phyloP scores from a whole-genome alignment of 805 yeast genomes.

The Kuraishia borneana region DNA sequence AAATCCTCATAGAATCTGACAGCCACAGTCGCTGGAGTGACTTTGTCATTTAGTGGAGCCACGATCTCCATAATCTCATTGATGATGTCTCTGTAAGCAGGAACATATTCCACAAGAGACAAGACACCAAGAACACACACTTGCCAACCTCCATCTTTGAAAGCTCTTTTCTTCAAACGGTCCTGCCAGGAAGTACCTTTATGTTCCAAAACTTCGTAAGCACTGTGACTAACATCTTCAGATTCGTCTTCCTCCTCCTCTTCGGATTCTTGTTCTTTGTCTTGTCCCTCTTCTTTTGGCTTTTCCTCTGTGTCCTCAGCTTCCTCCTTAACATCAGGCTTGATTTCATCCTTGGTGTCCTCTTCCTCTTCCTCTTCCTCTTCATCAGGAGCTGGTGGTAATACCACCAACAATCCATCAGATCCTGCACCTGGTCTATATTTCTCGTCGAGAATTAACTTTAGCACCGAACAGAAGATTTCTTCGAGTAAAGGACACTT shows the following conservation, averaged over 20 bases:
- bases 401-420: slow-evolving; percentile 8
- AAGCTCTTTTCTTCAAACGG: slow-evolving; percentile 59
- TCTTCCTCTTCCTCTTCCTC: slow-evolving; percentile 13
- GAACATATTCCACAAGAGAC: slow-evolving; percentile 44
- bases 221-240: slow-evolving; percentile 28
- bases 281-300: slow-evolving; percentile 12
- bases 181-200: slow-evolving; percentile 68
- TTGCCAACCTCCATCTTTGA: slow-evolving; percentile 82
- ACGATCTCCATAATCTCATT: slow-evolving; percentile 36
- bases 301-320: slow-evolving; percentile 7
- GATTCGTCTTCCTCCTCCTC: slow-evolving; percentile 13
- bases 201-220: slow-evolving; percentile 38
- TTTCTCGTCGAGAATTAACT: slow-evolving; percentile 37
- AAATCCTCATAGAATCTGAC: slow-evolving; percentile 45
- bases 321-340: slow-evolving; percentile 12
- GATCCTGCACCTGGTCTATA: slow-evolving; percentile 14
- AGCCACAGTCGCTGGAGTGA: slow-evolving; percentile 36
- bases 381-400: slow-evolving; percentile 13
- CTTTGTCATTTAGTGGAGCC: slow-evolving; percentile 44
- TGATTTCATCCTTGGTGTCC: slow-evolving; percentile 17
- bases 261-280: slow-evolving; percentile 8
- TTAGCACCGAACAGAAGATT: slow-evolving; percentile 54
- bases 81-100: slow-evolving; percentile 39
- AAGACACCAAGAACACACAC: slow-evolving; percentile 65
- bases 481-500: slow-evolving; percentile 49